A percentile compares a stretch with the other conserved stretches of the same genome.
Conservation (phyloP, 371 early-diverging fungal genomes). For the Mortierella sp. region DNA sequence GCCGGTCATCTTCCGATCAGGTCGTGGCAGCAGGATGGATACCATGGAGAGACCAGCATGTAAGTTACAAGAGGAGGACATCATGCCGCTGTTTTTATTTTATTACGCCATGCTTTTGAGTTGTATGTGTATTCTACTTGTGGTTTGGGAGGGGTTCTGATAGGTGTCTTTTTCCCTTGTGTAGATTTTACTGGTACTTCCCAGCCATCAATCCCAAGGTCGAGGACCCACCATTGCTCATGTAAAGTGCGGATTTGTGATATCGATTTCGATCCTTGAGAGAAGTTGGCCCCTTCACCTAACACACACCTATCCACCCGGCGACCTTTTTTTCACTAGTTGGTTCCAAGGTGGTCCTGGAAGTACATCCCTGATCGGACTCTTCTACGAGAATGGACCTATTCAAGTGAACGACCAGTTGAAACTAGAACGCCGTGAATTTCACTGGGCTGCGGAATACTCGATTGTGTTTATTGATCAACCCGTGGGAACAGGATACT, state of each 20-base stretch:
- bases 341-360: slow-evolving; percentile 78
- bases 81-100: no score
- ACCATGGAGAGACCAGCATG: slow-evolving; percentile 55
- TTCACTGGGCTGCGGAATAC: slow-evolving; percentile 61
- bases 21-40: slow-evolving; percentile 51
- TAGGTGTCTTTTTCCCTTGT: no score
- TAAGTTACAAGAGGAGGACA: no score
- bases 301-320: no score
- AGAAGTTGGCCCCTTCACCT: no score
- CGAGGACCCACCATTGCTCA: slow-evolving; percentile 59
- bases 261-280: no score
- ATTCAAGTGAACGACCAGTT: slow-evolving; percentile 45
- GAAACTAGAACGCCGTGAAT: slow-evolving; percentile 44
- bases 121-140: slow-evolving; percentile 14
- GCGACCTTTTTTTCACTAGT: no score
- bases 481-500: slow-evolving; percentile 74
- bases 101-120: neutral
- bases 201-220: slow-evolving; percentile 63
- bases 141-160: no score
- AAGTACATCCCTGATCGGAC: slow-evolving; percentile 68
- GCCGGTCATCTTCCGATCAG: slow-evolving; percentile 68
- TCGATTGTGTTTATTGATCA: slow-evolving; percentile 73
- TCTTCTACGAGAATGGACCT: slow-evolving; percentile 68
- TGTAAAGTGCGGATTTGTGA: slow-evolving; percentile 47
- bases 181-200: slow-evolving; percentile 78